Conservation (phyloP, 2,329 filamentous ascomycete species). For the Pestalotiopsis sp. region DNA sequence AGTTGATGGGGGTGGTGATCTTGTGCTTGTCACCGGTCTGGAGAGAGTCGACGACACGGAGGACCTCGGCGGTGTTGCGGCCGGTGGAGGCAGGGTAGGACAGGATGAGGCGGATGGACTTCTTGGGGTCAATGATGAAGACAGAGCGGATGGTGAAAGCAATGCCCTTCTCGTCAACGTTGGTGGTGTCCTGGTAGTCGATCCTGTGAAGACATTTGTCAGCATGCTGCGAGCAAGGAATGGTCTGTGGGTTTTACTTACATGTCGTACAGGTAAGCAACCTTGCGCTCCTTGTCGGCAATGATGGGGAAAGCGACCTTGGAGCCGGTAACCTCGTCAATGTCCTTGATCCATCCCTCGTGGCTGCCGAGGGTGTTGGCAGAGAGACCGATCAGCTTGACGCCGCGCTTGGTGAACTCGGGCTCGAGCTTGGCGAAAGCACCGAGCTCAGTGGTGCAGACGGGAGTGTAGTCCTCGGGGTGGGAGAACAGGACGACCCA, state of each 20-base stretch:
- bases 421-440: slow-evolving; percentile 87
- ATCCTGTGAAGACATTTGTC: slow-evolving; percentile 47
- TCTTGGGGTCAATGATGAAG: slow-evolving; percentile 91
- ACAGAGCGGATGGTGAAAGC: slow-evolving; percentile 94
- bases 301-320: slow-evolving; percentile 78
- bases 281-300: slow-evolving; percentile 75
- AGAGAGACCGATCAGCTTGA: slow-evolving; percentile 88
- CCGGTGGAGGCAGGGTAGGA: slow-evolving; percentile 91
- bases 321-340: slow-evolving; percentile 74
- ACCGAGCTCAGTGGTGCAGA: slow-evolving; percentile 94
- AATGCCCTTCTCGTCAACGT: slow-evolving; percentile 79
- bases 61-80: slow-evolving; percentile 78
- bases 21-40: slow-evolving; percentile 87
- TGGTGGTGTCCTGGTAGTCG: slow-evolving; percentile 79
- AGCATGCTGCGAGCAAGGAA: neutral
- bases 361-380: slow-evolving; percentile 86
- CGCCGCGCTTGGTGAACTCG: slow-evolving; percentile 83
- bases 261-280: slow-evolving; percentile 80
- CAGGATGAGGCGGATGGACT: slow-evolving; percentile 91
- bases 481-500: slow-evolving; percentile 87
- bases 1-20: slow-evolving; percentile 88
- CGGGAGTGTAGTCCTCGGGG: slow-evolving; percentile 89
- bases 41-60: slow-evolving; percentile 77
- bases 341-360: slow-evolving; percentile 88
- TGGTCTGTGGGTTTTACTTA: slow-evolving; percentile 35